These are phyloP conservation scores for Penicillium sp. DNA, from an alignment of 2,329 filamentous ascomycete species.

Conservation along the genomic window DNA sequence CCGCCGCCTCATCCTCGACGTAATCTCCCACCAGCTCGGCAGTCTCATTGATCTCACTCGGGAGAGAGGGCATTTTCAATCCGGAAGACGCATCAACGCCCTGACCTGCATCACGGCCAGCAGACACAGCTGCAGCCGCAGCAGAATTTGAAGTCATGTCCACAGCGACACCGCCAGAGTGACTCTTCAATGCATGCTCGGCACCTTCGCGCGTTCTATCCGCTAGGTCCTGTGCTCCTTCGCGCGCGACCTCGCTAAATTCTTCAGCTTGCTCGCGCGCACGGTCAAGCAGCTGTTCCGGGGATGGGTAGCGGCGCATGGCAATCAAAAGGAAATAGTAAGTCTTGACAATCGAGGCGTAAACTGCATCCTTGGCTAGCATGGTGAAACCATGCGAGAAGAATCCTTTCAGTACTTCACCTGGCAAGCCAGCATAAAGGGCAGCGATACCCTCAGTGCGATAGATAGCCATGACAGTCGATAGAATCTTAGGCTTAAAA, in stretches of 20 bases:
- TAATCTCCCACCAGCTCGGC: constrained; percentile 44
- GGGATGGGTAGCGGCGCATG: constrained; percentile 41
- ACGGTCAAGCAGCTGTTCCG: constrained; percentile 37
- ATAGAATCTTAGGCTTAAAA: constrained; percentile 53
- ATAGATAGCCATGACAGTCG: constrained; percentile 53
- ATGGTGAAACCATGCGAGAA: constrained; percentile 82
- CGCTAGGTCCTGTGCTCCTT: constrained; percentile 34
- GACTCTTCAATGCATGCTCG: constrained; percentile 20
- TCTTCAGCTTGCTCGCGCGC: constrained; percentile 40
- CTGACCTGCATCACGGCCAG: constrained; percentile 4
- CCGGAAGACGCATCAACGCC: constrained; percentile 21
- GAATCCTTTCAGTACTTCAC: constrained; percentile 75
- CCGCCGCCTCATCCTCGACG: constrained; percentile 39
- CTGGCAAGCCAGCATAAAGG: constrained; percentile 69
- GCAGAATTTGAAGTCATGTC: constrained; percentile 29
- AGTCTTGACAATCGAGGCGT: constrained; percentile 62
- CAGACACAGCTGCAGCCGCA: constrained; percentile 11
- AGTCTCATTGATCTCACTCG: constrained; percentile 36
- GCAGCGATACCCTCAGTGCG: constrained; percentile 61
- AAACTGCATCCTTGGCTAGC: constrained; percentile 73
- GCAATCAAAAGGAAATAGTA: constrained; percentile 61
- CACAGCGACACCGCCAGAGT: constrained; percentile 22
- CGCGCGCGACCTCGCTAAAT: constrained; percentile 38
- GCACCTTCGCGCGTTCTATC: constrained; percentile 27
- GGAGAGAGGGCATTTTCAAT: constrained; percentile 12